Percentiles rank a stretch among this genome's conserved stretches.
Evolutionary conservation across 176 grass and related monocot genomes (phyloP).

Genomic region (Musa schizocarpa): DNA sequence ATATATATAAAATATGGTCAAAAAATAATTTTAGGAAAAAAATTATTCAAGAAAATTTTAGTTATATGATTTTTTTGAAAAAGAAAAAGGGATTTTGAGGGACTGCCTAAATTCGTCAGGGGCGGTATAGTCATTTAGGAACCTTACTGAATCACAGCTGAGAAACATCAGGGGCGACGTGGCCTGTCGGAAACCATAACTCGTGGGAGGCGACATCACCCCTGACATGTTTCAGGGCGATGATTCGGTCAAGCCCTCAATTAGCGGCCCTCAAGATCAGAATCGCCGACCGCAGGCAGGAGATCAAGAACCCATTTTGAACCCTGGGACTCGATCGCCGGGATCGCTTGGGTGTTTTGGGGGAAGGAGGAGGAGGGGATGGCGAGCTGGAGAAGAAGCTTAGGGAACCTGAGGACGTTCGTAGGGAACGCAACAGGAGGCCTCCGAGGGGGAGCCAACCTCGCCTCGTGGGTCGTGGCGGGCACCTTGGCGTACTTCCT

Average conservation of each 20-base stretch:
- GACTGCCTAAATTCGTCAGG: too few relatives aligned
- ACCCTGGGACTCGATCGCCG: too few relatives aligned
- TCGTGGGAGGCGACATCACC: not conserved
- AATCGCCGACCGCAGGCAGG: not conserved
- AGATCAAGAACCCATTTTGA: not conserved
- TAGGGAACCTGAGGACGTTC: slow-evolving; percentile 73
- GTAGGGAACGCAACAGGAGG: slow-evolving; percentile 84
- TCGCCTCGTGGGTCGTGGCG: slow-evolving; percentile 82
- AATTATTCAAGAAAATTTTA: too few relatives aligned
- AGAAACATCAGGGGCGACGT: not conserved
- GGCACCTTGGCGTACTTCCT: slow-evolving; percentile 95
- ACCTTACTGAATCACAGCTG: too few relatives aligned
- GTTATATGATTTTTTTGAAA: too few relatives aligned
- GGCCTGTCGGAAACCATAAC: not conserved
- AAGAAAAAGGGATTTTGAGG: too few relatives aligned
- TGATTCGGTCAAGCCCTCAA: too few relatives aligned
- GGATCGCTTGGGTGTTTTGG: slow-evolving; percentile 11
- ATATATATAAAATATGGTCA: too few relatives aligned
- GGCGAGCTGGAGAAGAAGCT: slow-evolving; percentile 16
- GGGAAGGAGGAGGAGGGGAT: slow-evolving; percentile 26
- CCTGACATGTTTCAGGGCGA: not conserved
- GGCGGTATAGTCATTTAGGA: too few relatives aligned
- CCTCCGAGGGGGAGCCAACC: slow-evolving; percentile 73
- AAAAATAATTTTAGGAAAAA: too few relatives aligned
- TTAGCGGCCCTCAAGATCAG: too few relatives aligned